Evolutionary conservation across 75 land plant genomes (phyloP).

Genomic region (Gnetum montanum): DNA sequence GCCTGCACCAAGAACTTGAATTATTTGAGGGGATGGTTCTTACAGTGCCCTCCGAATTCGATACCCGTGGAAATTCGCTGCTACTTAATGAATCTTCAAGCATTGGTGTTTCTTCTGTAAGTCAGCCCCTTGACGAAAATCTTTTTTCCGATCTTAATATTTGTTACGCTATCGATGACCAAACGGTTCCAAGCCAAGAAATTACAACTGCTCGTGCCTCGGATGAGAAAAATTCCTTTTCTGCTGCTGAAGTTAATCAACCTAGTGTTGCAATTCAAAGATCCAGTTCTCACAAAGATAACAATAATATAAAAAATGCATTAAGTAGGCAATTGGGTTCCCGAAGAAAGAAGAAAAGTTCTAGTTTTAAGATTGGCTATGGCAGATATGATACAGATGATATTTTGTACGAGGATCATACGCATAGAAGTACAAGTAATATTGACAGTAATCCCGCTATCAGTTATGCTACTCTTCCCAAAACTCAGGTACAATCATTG

Average conservation of each 20-base stretch:
- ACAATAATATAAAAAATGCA: slow-evolving; percentile 2
- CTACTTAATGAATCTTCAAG: not conserved
- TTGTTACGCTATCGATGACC: slow-evolving; percentile 1
- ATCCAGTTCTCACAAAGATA: slow-evolving; percentile 20
- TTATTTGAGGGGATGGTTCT: slow-evolving; percentile 9
- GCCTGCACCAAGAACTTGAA: not conserved
- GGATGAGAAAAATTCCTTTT: not conserved
- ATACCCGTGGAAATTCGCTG: not conserved
- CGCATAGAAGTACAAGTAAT: not conserved
- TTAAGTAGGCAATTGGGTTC: not conserved
- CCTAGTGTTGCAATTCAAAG: slow-evolving; percentile 1
- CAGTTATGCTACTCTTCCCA: too few relatives aligned
- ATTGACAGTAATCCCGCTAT: too few relatives aligned
- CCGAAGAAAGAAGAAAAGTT: slow-evolving; percentile 26
- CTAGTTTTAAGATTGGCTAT: slow-evolving; percentile 33
- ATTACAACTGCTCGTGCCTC: not conserved
- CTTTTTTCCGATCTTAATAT: slow-evolving; percentile 46
- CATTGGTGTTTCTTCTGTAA: not conserved
- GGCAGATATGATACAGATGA: slow-evolving; percentile 18
- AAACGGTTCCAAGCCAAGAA: not conserved
- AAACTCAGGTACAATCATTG: not conserved
- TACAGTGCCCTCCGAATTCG: slow-evolving; percentile 1
- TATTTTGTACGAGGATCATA: not conserved
- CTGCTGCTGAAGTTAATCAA: not conserved
- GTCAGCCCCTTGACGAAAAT: slow-evolving; percentile 36